Base-by-base conservation (phyloP, 805 yeast genomes). In the Kluyveromyces dobzhanskii region DNA sequence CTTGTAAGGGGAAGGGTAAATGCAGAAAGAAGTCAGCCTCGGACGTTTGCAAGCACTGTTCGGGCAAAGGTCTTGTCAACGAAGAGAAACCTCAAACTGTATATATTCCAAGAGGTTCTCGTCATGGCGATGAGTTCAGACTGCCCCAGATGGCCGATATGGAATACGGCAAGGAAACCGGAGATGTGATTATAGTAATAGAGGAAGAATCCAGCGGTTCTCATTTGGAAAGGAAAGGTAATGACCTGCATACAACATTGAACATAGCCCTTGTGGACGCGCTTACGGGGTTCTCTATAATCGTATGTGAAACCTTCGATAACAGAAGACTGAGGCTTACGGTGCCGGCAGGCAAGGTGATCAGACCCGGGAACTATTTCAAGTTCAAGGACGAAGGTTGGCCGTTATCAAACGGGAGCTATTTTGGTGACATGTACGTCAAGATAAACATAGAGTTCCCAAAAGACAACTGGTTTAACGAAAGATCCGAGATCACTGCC, bases 381-480 rank as follows among this genome's bases (percentile, higher is more conserved):
- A 69, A 76, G 43, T 64, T 88, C 10, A 59, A 69, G 29, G 72
- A 73, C 30, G 95, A 86, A 57, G 97, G 97, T 4, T 85, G 90
- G 94, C 95, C 95, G 1, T 51, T 73, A 4, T 61, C 64, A 42
- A 47, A 49, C 27, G 53, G 44, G 31, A 54, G 43, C 10, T 53
- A 48, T 44, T 64, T 64, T 32, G 96, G 96, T 18, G 84, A 84
- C 56, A 62, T 87, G 46, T 86, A 76, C 51, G 66, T 87, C 13
- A 73, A 69, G 38, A 59, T 85, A n/a, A 75, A 74, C 16, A 76
- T 88, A 38, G 85, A 78, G 49, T 87, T 88, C 57, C 97, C 96
- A 2, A 69, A 70, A 26, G 94, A 86, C 58, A 74, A 79, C 51
- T 87, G 96, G 96, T 79, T 80, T 51, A 59, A 75, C 47, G 95